Base-by-base conservation (phyloP, 306 rosid genomes). In the Cucurbita argyrosperma region DNA sequence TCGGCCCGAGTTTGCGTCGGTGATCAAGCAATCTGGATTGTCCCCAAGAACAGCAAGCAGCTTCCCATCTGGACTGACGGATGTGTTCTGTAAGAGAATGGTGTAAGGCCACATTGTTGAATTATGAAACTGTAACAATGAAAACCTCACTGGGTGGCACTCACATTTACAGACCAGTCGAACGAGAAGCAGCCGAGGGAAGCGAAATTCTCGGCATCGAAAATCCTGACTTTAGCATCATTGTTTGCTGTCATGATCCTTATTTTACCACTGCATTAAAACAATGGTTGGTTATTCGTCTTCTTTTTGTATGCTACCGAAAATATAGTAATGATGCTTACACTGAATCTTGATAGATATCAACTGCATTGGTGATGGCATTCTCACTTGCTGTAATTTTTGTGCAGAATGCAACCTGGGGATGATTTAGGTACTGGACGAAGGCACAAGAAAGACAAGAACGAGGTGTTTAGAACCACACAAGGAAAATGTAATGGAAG, bases 111-210 rank as follows among this genome's bases (percentile, higher is more conserved):
- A 59, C 19, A 66, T 4, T 4, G 42, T 43, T 63, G 55, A 60
- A 57, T 4, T 57, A 55, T 16, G 8, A 6, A 57, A 53, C 30
- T 74, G 49, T 18, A 21, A 73, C 46, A 71, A 51, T 50, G 49
- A 12, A 66, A 38, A 21, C 9, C 18, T 40, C 67, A 39, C 78
- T 76, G 57, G 55, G 81, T 60, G 78, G 38, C 66, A 83, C 99
- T 89, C 81, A 94, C 99, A 80, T 94, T 94, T 66, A 94, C 97
- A 57, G 97, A 94, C 99, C 99, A 94, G 79, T 83, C 88, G 51
- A 83, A 94, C 21, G 84, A 82, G 84, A 90, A 94, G 76, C 81
- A 68, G 74, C 80, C 88, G 9, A 89, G 85, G 82, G 87, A 79
- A 78, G 89, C 49, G 63, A 94, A 89, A 54, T 52, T 86, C 72